Conservation (phyloP, 2,329 filamentous ascomycete genomes). For the Penicillium verrucosum region DNA sequence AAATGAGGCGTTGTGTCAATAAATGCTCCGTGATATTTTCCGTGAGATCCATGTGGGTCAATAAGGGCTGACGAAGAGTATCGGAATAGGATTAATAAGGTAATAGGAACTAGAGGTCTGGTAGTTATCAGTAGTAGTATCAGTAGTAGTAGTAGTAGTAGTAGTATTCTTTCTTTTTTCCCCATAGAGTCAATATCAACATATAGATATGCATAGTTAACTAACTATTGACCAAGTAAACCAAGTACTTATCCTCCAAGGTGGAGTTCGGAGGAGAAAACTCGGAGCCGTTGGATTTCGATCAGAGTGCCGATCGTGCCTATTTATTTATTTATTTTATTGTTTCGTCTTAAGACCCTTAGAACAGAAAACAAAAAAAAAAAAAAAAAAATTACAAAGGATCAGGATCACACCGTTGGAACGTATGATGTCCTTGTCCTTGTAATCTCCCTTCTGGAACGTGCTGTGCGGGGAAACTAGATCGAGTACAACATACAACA, state of each 20-base stretch:
- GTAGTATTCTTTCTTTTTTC: not conserved
- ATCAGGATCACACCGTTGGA: not conserved
- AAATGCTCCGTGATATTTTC: no score
- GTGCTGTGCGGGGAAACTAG: conserved; percentile 3
- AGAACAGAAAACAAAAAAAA: not conserved
- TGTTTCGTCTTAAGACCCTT: not conserved
- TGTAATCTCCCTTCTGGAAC: conserved; percentile 1
- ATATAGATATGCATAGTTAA: no score
- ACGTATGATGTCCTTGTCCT: not conserved
- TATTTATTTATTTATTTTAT: not conserved
- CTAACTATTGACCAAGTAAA: no score
- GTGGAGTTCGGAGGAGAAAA: conserved; percentile 23
- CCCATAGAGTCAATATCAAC: no score
- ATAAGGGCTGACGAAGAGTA: not conserved
- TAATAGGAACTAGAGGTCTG: no score
- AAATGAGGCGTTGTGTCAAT: conserved; percentile 11
- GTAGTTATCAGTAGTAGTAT: not conserved
- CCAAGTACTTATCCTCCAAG: not conserved
- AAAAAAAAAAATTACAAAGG: not conserved
- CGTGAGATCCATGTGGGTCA: not conserved
- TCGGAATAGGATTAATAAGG: not conserved
- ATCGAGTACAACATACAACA: not conserved
- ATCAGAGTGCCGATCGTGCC: conserved; percentile 6
- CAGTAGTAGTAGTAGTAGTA: no score
- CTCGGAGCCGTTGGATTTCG: conserved; percentile 21